Base-by-base conservation (phyloP, 192 early-diverging fungal genomes). In the Coemansia sp. region DNA sequence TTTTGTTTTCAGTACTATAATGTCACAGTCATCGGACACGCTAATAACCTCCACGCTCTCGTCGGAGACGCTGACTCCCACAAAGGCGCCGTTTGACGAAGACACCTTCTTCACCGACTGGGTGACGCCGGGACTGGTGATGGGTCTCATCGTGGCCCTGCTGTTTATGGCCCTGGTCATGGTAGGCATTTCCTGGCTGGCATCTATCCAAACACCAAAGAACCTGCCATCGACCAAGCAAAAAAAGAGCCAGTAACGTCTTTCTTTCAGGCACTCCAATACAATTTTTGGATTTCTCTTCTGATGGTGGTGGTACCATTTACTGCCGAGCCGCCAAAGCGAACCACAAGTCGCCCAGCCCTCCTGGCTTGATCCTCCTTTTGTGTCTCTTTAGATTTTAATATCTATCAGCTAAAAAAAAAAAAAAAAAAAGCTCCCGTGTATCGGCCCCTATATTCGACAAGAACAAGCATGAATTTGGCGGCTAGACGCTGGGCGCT, bases 101-200 rank as follows among this genome's bases (percentile, higher is more conserved):
- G 73, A 76, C 59, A 76, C 73, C 5, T 56, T 76, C 18, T 76
- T 76, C 37, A 69, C 73, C 5, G 62, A 64, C 66, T 76, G 73
- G 73, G 73, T 76, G n/a, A 76, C 73, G 11, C 73, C 73, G 0
- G 73, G 73, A n/a, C 66, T 76, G 14, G 63, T 76, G 30, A 57
- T 66, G 5, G 73, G 73, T 7, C 59, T 76, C 3, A 46, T 76
- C 31, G 58, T 76, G 11, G 62, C 50, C 0, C 20, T 60, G 12
- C 20, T 76, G 2, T 76, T 76, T 54, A 31, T 76, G 28, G 66
- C 44, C 3, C 38, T 76, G 15, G 56, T 76, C 18, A 50, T 59
- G 31, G 66, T 76, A 14, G 73, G 73, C 55, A 31, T 76, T 8
- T 76, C 73, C 37, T 76, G 73, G 73, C 53, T 76, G 51, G 43